A percentile compares a stretch with the other conserved stretches of the same genome.
Conservation (phyloP, 345 rosid genomes). For the Ceriops tagal region DNA sequence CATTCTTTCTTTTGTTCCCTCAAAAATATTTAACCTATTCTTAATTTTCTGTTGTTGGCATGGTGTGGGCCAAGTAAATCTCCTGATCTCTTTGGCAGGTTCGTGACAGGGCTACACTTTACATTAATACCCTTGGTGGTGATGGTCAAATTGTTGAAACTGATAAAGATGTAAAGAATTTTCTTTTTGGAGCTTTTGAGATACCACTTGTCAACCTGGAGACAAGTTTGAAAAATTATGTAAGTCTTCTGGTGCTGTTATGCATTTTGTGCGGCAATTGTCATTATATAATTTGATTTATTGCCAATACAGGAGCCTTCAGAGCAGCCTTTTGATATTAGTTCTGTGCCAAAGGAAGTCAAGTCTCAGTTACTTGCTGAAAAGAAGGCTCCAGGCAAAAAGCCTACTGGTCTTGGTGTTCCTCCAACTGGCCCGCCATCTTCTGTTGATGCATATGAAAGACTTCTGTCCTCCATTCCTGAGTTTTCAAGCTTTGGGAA, state of each 20-base stretch:
- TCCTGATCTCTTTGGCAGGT: slow-evolving; percentile 43
- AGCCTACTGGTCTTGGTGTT: slow-evolving; percentile 80
- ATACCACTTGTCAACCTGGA: slow-evolving; percentile 83
- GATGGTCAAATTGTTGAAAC: slow-evolving; percentile 61
- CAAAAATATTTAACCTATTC: background rate
- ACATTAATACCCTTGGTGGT: slow-evolving; percentile 71
- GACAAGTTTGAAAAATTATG: slow-evolving; percentile 85
- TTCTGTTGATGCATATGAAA: slow-evolving; percentile 77
- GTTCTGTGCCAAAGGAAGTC: slow-evolving; percentile 81
- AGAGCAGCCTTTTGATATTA: slow-evolving; percentile 73
- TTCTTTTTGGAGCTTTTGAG: slow-evolving; percentile 80
- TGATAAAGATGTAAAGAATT: slow-evolving; percentile 55
- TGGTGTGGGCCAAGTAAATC: background rate
- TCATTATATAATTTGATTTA: slow-evolving; percentile 10
- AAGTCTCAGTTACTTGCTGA: slow-evolving; percentile 84
- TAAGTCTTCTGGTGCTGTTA: slow-evolving; percentile 36
- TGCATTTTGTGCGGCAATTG: slow-evolving; percentile 15
- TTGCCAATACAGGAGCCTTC: slow-evolving; percentile 63
- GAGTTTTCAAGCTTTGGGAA: slow-evolving; percentile 79
- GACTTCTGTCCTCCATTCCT: slow-evolving; percentile 71
- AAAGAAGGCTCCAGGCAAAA: slow-evolving; percentile 90
- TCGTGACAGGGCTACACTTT: slow-evolving; percentile 96
- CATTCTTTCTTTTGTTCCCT: background rate
- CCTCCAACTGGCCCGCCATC: slow-evolving; percentile 60
- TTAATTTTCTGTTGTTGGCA: background rate